These are phyloP conservation scores for thale cress (Arabidopsis thaliana) DNA, from an alignment of 345 rosid species.

Conservation along the genomic window DNA sequence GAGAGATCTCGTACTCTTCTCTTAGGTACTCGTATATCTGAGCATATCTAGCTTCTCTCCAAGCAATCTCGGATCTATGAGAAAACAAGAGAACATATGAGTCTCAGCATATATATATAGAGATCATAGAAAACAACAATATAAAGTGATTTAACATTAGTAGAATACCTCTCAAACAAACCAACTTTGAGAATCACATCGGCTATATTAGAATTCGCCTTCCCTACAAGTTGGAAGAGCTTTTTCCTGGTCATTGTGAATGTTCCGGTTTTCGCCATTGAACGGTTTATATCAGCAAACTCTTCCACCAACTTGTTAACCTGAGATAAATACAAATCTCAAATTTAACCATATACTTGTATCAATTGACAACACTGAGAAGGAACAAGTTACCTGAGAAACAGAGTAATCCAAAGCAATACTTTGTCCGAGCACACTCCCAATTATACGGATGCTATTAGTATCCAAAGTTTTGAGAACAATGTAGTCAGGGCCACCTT, in stretches of 20 bases:
- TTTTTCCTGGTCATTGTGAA: slow-evolving; percentile 93
- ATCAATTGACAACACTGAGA: slow-evolving; percentile 14
- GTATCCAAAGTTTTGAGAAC: slow-evolving; percentile 79
- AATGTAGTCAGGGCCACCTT: slow-evolving; percentile 81
- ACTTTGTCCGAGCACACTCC: slow-evolving; percentile 95
- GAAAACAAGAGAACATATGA: slow-evolving; percentile 28
- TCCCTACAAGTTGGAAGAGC: slow-evolving; percentile 91
- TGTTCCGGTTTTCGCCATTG: slow-evolving; percentile 86
- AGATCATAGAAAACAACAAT: not conserved
- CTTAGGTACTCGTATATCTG: slow-evolving; percentile 85
- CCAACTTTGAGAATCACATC: slow-evolving; percentile 97
- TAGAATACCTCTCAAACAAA: slow-evolving; percentile 81
- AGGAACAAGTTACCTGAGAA: slow-evolving; percentile 66
- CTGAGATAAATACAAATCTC: slow-evolving; percentile 44
- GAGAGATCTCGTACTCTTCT: slow-evolving; percentile 93
- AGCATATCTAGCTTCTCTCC: slow-evolving; percentile 95
- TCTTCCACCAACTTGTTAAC: slow-evolving; percentile 95
- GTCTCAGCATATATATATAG: not conserved
- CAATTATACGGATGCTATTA: slow-evolving; percentile 83
- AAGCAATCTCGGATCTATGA: slow-evolving; percentile 90
- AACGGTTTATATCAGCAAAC: slow-evolving; percentile 90
- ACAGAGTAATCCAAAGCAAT: slow-evolving; percentile 94
- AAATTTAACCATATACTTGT: slow-evolving; percentile 11
- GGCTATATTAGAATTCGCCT: slow-evolving; percentile 94
- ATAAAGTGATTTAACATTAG: not conserved